phyloP scores from a whole-genome alignment of 2,329 filamentous ascomycete species.

The Colletotrichum horii region DNA sequence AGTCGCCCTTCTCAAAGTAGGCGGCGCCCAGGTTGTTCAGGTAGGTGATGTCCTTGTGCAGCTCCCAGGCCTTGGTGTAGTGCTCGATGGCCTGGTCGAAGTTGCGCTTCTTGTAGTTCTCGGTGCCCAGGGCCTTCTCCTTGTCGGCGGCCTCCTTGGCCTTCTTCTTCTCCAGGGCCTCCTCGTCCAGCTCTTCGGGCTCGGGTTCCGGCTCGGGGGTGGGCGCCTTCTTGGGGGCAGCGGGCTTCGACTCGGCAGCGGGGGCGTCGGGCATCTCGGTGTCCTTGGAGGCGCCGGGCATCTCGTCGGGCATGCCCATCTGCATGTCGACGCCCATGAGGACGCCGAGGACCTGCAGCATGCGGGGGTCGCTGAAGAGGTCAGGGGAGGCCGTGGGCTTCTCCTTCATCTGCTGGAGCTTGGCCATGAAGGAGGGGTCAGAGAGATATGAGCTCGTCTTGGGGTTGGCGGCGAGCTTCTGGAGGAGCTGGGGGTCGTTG shows the following conservation, averaged over 20 bases:
- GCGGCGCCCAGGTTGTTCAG: constrained; percentile 95
- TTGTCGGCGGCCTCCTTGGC: constrained; percentile 92
- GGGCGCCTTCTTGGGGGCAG: constrained; percentile 61
- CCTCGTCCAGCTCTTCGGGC: constrained; percentile 78
- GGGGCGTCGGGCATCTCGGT: constrained; percentile 77
- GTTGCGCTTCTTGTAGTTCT: constrained; percentile 97
- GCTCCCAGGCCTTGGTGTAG: constrained; percentile 94
- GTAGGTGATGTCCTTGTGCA: constrained; percentile 96
- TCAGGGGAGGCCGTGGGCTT: constrained; percentile 82
- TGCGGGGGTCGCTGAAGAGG: constrained; percentile 86
- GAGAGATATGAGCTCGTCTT: constrained; percentile 85
- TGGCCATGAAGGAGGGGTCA: constrained; percentile 88
- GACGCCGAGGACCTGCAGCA: constrained; percentile 93
- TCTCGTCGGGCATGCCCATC: constrained; percentile 41
- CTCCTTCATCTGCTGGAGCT: constrained; percentile 79
- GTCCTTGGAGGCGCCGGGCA: constrained; percentile 60
- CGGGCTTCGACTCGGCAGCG: constrained; percentile 41
- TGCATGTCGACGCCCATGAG: constrained; percentile 92
- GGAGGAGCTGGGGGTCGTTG: constrained; percentile 86
- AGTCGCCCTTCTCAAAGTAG: constrained; percentile 96
- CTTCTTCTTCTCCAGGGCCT: constrained; percentile 82
- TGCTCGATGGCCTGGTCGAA: constrained; percentile 95
- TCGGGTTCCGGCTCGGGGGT: constrained; percentile 65
- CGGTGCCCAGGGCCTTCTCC: constrained; percentile 92
- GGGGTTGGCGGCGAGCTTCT: constrained; percentile 92